Evolutionary conservation across 2,329 filamentous ascomycete species (phyloP), one percentile per base, ranked within the genome.

Genomic region (Metarhizium anisopliae): DNA sequence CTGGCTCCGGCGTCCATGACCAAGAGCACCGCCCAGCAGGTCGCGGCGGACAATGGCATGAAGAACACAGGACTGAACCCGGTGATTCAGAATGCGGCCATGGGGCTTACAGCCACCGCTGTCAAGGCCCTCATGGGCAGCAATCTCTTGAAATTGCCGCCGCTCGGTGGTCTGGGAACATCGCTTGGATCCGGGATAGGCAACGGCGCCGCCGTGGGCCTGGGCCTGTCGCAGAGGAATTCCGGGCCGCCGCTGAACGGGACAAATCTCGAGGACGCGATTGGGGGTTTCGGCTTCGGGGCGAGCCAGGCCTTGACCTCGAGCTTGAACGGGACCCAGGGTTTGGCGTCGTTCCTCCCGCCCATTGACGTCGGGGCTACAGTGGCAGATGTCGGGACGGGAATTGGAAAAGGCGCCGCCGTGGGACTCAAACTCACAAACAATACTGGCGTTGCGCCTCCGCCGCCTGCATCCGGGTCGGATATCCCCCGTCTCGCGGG

Each of bases 61-160:
- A 51, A 63, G 10, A 61, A 60, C 11, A 64, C 61, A 8, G 66
- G 67, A 16, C 58, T 70, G 20, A 68, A 68, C 54, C 63, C 65
- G 0, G 57, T 62, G 2, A 59, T 70, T 50, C 62, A 68, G 53
- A 68, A 65, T 51, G 59, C 66, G 6, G 65, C 64, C 42, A 63
- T 65, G 51, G 68, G 68, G 2, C 57, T 66, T 2, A 59, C 63
- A 1, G 61, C 66, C 0, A 64, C 67, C 4, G 59, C 68, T 0
- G 54, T 70, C 4, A 62, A 64, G 14, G 53, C 67, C 3, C 49
- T 67, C 32, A 59, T 66, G 4, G 52, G 53, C n/a, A 59, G 57
- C 50, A 20, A 60, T 11, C 13, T 53, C 1, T 20, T 58, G 5
- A 42, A 62, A 35, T 52, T 64, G 2, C 62, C 61, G 13, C 58